Base-by-base conservation (phyloP, 1,284 basidiomycete species). In the Bondarzewia mesenterica region DNA sequence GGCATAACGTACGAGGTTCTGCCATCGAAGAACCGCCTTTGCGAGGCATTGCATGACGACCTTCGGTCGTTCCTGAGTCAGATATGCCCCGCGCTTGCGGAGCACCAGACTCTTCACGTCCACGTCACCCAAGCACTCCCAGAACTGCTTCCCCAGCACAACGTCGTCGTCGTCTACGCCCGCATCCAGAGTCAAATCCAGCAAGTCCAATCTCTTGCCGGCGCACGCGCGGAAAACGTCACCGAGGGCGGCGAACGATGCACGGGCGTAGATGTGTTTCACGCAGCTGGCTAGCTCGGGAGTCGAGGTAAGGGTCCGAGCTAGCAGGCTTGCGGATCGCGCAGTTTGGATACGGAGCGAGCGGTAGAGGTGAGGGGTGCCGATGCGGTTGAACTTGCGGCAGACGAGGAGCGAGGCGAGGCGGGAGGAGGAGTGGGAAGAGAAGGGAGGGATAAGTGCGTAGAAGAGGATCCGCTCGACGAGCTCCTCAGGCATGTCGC, bases 301-400 rank as follows among this genome's bases (percentile, higher is more conserved):
- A 6, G 26, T n/a, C 36, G 36, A n/a, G 22, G 35, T 22, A 22
- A 47, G 45, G 23, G 45, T 47, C 22, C 25, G 22, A 5, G 45
- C 37, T 20, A 47, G 37, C 22, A 25, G 14, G 23, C 14, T 5
- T 16, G 45, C 37, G 23, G 35, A 8, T 21, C 37, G 22, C 2
- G 45, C 18, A 6, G 36, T 39, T 22, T 16, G 8, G 36, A 47
- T 15, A 25, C n/a, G 36, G 4, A 18, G 15, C 36, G 45, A 16
- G 16, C 32, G 36, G 37, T 47, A 47, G 45, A 47, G 45, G 4
- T 22, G 37, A 7, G 37, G 45, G 15, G 45, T 39, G 32, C 36
- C 29, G 38, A 47, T 47, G 21, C 45, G 36, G 37, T 38, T 7
- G 16, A 39, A 16, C 5, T 22, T 16, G 22, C 23, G 20, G n/a